These are phyloP conservation scores for Circinella umbellata DNA, from an alignment of 371 early-diverging fungal species.

Conservation along the genomic window DNA sequence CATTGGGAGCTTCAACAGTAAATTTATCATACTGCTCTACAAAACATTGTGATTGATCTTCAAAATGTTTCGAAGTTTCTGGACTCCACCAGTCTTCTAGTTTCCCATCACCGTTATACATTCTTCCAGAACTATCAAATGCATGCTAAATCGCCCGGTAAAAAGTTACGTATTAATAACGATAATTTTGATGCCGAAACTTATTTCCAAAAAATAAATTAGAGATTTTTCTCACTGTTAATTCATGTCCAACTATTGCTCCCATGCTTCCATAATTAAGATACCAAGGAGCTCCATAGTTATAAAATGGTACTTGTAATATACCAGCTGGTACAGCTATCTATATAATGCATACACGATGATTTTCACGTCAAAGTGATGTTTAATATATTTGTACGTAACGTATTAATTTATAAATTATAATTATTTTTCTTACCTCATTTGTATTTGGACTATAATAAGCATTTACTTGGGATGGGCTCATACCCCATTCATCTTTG, in stretches of 20 bases:
- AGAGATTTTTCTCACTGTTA: constrained; percentile 47
- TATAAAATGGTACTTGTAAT: constrained; percentile 54
- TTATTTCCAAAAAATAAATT: neutral
- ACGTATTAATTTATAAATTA: too few species aligned
- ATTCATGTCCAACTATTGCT: constrained; percentile 64
- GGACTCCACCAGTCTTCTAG: constrained; percentile 72
- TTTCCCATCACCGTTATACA: constrained; percentile 52
- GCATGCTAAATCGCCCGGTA: constrained; percentile 36
- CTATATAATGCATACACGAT: constrained; percentile 1
- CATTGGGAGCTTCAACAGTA: constrained; percentile 32
- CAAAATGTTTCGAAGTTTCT: constrained; percentile 50
- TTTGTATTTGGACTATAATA: constrained; percentile 58
- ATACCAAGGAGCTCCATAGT: constrained; percentile 50
- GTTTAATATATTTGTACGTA: too few species aligned
- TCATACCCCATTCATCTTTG: constrained; percentile 56
- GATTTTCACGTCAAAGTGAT: too few species aligned
- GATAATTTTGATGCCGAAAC: neutral
- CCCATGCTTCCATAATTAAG: constrained; percentile 68
- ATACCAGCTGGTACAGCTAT: constrained; percentile 72
- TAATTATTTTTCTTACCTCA: constrained; percentile 26
- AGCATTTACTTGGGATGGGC: constrained; percentile 67
- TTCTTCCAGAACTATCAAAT: constrained; percentile 58
- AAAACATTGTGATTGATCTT: constrained; percentile 63
- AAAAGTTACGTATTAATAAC: neutral
- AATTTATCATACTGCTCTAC: constrained; percentile 64